Evolutionary conservation across 805 yeast species (phyloP).

Genomic region (Wickerhamiella qilinensis): DNA sequence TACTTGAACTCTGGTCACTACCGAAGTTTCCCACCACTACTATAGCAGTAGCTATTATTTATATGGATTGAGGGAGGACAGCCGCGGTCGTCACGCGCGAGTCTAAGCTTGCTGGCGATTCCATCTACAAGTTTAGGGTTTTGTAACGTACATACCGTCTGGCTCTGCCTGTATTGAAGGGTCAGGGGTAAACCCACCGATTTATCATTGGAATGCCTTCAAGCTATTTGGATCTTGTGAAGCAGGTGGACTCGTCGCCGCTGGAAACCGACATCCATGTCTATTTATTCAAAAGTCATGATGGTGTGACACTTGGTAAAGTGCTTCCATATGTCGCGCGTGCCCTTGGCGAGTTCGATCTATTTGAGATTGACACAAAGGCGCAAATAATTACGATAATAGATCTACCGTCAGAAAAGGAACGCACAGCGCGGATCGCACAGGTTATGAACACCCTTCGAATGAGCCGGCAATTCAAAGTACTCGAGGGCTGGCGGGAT

Average conservation of each 20-base stretch:
- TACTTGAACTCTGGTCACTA: no score
- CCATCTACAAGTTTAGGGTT: no score
- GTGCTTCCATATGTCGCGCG: slow-evolving; percentile 7
- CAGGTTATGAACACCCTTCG: slow-evolving; percentile 15
- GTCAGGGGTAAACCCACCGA: no score
- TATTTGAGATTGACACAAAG: slow-evolving; percentile 1
- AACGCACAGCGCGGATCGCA: slow-evolving; percentile 3
- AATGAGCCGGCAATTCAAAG: slow-evolving; percentile 11
- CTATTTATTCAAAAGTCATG: slow-evolving; percentile 19
- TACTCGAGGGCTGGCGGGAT: slow-evolving; percentile 51
- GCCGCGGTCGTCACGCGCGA: no score
- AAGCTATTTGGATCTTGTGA: slow-evolving; percentile 5
- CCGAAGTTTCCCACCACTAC: no score
- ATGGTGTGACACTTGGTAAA: slow-evolving; percentile 17
- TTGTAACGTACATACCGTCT: no score
- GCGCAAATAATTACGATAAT: neutral
- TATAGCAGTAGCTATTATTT: no score
- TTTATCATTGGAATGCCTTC: neutral
- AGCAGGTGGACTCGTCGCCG: slow-evolving; percentile 5
- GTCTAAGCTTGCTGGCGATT: no score
- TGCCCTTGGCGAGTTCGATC: neutral
- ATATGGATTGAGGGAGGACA: no score
- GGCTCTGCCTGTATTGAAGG: no score
- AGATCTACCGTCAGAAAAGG: neutral
- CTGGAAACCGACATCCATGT: neutral